phyloP scores from a whole-genome alignment of 441 rosid species.

The Populus trichocarpa region DNA sequence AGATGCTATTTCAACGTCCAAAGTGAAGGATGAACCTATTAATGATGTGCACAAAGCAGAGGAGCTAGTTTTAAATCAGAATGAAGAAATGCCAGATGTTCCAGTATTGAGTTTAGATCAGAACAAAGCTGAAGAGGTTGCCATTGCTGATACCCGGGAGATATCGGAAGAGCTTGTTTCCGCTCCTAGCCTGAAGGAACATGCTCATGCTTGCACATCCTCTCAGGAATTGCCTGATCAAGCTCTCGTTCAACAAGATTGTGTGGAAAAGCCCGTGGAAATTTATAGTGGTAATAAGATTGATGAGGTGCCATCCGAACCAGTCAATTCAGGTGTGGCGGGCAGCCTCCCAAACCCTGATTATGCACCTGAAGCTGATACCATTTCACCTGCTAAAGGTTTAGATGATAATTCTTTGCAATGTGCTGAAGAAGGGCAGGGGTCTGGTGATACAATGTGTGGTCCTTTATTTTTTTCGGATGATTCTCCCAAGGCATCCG shows the following conservation, averaged over 20 bases:
- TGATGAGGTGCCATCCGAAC: constrained; percentile 24
- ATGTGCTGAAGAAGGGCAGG: constrained; percentile 28
- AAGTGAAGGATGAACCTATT: constrained; percentile 23
- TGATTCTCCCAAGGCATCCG: constrained; percentile 46
- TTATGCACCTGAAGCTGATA: constrained; percentile 19
- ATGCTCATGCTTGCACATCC: not conserved
- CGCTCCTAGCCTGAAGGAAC: constrained; percentile 11
- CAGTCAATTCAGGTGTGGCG: constrained; percentile 21
- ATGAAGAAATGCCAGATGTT: constrained; percentile 26
- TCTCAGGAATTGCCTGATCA: constrained; percentile 15
- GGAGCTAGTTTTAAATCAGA: constrained; percentile 21
- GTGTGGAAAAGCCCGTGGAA: constrained; percentile 21
- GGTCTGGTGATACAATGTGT: constrained; percentile 28
- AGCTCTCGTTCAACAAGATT: constrained; percentile 15
- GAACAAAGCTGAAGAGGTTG: constrained; percentile 27
- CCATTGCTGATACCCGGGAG: constrained; percentile 22
- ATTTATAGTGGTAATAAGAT: constrained; percentile 21
- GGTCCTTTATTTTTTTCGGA: constrained; percentile 43
- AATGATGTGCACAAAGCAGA: constrained; percentile 19
- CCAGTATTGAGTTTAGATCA: constrained; percentile 21
- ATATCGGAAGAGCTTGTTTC: constrained; percentile 21
- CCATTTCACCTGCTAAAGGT: constrained; percentile 21
- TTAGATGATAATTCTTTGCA: constrained; percentile 14
- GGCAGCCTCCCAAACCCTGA: constrained; percentile 10
- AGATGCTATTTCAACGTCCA: constrained; percentile 23